Evolutionary conservation across 495 filamentous ascomycete genomes (phyloP), one percentile per base, ranked within the genome.

Genomic region (Xylaria longipes): DNA sequence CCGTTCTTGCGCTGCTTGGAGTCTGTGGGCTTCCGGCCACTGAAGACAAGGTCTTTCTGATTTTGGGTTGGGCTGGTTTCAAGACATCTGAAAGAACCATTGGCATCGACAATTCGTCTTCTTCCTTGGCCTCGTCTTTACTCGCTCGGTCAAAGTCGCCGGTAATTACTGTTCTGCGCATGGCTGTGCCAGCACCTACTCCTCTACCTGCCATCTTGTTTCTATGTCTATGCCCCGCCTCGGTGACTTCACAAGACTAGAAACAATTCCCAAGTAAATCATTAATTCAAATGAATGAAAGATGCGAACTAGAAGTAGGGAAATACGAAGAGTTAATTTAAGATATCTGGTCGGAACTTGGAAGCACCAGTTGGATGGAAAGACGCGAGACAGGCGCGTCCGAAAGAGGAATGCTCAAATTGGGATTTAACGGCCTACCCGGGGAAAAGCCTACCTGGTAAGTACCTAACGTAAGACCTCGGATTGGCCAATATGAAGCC

Each of bases 21-120:
- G 35, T 70, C 52, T 65, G 65, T 56, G 68, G 52, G 58, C 43
- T 54, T 65, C 43, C 50, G 9, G 39, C 57, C 61, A 68, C 54
- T 27, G 68, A 73, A 65, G 56, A 66, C 14, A 62, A 52, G 17
- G 43, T 61, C 20, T 64, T 31, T 65, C 9, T 58, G 43, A 22
- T 37, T 71, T n/a, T 50, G 22, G 50, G 35, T 35, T 39, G 75
- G 15, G 29, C 15, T 52, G 70, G 43, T 33, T 68, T 71, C 33
- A 69, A 43, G 9, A 76, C 57, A 57, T 76, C 74, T 22, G 77
- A 79, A 43, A 43, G 60, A 9, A 77, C 69, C 0, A 72, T 56
- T 25, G 62, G 56, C 52, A 68, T 61, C 4, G 57, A 27, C 29
- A 50, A 3, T 68, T 74, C 72, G 48, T 65, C 68, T 29, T 50